phyloP scores from a whole-genome alignment of 1,139 yeast genomes.

The Kluyveromyces sp. region DNA sequence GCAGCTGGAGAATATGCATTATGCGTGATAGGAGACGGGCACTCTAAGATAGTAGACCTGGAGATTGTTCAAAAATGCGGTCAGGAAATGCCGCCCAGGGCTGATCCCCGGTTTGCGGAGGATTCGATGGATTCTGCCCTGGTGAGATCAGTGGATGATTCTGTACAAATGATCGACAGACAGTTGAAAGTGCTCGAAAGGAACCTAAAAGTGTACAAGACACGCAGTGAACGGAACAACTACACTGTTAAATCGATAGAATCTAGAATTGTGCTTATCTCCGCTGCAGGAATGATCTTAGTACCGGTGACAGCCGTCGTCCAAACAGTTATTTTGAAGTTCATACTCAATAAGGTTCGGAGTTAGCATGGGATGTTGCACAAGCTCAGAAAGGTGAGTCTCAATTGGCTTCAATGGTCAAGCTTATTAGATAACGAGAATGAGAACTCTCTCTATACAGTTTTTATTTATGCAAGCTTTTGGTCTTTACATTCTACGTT shows the following conservation, averaged over 20 bases:
- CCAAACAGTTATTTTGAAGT: slow-evolving; percentile 78
- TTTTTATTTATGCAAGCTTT: too few species aligned
- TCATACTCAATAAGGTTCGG: slow-evolving; percentile 79
- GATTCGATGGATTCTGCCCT: slow-evolving; percentile 28
- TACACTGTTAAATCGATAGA: slow-evolving; percentile 87
- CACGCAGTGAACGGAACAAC: slow-evolving; percentile 90
- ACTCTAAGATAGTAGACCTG: slow-evolving; percentile 84
- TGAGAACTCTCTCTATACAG: too few species aligned
- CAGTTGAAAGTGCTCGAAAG: slow-evolving; percentile 61
- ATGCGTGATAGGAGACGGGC: slow-evolving; percentile 83
- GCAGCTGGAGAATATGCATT: slow-evolving; percentile 80
- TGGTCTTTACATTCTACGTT: slow-evolving; percentile 37
- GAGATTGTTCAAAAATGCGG: slow-evolving; percentile 46
- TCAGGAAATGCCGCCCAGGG: slow-evolving; percentile 28
- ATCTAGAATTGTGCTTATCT: slow-evolving; percentile 77
- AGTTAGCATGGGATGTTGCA: slow-evolving; percentile 52
- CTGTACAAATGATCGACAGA: slow-evolving; percentile 57
- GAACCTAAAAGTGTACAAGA: slow-evolving; percentile 72
- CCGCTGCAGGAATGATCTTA: slow-evolving; percentile 69
- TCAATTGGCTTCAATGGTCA: too few species aligned
- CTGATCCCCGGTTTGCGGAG: slow-evolving; percentile 15
- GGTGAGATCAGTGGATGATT: slow-evolving; percentile 49
- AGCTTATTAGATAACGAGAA: too few species aligned
- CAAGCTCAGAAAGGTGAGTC: neutral
- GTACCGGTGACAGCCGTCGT: slow-evolving; percentile 82